Percentiles rank a stretch among this genome's conserved stretches.
These are phyloP conservation scores for Apiospora pterosperma DNA, from an alignment of 2,329 filamentous ascomycete species.

Conservation along the genomic window DNA sequence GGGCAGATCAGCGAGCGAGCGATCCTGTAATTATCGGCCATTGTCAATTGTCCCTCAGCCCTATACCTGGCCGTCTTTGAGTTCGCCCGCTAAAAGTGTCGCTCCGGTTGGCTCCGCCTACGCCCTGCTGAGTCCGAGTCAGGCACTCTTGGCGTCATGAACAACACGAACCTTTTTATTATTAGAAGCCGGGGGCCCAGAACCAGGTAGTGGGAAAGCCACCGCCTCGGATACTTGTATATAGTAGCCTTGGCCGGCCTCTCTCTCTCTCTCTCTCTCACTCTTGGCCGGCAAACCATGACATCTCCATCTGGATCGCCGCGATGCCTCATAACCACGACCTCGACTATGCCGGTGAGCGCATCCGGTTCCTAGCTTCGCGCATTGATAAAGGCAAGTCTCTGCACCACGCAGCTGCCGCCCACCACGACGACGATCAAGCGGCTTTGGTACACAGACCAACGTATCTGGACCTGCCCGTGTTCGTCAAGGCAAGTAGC, in stretches of 20 bases:
- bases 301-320: not conserved
- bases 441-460: conserved; percentile 1
- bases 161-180: not conserved
- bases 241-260: not conserved
- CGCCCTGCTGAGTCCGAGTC: not conserved
- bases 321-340: not conserved
- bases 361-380: conserved; percentile 18
- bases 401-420: not conserved
- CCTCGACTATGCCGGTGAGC: conserved; percentile 19
- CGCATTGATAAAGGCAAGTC: conserved; percentile 14
- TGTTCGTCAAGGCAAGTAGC: not conserved
- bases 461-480: not conserved
- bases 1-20: too few relatives aligned
- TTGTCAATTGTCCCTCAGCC: not conserved
- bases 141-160: not conserved
- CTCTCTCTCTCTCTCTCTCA: too few relatives aligned
- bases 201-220: not conserved
- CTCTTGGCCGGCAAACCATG: too few relatives aligned
- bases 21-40: too few relatives aligned
- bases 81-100: not conserved
- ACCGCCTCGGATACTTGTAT: not conserved
- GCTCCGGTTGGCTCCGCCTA: not conserved
- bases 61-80: not conserved
- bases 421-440: not conserved
- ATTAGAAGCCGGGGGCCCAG: not conserved